Percentiles rank a stretch among this genome's conserved stretches.
Conservation (phyloP, 306 rosid genomes). For the Prunus padus region DNA sequence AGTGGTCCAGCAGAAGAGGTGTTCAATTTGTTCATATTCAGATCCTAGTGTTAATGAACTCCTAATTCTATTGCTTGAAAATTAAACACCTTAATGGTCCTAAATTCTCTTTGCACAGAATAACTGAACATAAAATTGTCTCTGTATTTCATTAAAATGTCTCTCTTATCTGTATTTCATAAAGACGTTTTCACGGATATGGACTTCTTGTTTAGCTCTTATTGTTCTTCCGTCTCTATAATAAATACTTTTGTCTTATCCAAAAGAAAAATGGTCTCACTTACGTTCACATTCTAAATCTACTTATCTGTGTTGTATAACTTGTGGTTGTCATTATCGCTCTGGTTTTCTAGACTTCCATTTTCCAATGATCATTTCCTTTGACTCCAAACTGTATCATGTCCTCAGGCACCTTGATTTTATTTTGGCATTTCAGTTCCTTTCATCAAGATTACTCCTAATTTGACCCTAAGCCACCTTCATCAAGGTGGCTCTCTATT, state of each 20-base stretch:
- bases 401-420: no score
- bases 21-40: slow-evolving; percentile 8
- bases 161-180: neutral
- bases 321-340: neutral
- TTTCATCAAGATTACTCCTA: neutral
- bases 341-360: no score
- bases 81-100: neutral
- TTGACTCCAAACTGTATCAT: no score
- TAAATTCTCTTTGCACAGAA: neutral
- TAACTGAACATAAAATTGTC: neutral
- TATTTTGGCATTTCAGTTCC: neutral
- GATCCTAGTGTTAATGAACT: neutral
- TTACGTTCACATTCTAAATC: no score
- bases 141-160: neutral
- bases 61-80: neutral
- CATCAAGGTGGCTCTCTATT: neutral
- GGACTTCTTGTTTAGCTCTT: no score
- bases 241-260: no score
- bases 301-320: no score
- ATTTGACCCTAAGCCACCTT: neutral
- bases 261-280: no score
- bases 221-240: no score
- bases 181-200: no score
- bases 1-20: neutral
- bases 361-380: no score